phyloP scores from a whole-genome alignment of 176 grass and related monocot species.

The Aechmea fasciata region DNA sequence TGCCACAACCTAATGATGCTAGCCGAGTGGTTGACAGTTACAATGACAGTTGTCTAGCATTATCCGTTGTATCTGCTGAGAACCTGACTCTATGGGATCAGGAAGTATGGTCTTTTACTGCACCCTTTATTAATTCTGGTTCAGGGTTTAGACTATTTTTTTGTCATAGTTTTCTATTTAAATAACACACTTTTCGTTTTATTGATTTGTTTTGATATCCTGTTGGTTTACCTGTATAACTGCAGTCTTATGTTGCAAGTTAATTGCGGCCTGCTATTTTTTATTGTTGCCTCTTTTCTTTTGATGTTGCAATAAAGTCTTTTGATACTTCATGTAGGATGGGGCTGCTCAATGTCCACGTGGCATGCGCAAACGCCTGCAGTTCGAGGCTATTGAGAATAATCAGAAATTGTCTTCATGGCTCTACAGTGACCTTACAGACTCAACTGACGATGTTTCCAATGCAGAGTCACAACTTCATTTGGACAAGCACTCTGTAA shows the following conservation, averaged over 20 bases:
- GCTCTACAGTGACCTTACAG: neutral
- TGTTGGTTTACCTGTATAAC: neutral
- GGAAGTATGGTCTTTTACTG: neutral
- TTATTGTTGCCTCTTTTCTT: neutral
- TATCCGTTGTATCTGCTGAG: slow-evolving; percentile 2
- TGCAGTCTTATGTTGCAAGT: neutral
- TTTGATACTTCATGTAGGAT: slow-evolving; percentile 16
- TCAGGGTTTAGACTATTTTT: neutral
- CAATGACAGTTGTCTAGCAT: neutral
- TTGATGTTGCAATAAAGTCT: neutral
- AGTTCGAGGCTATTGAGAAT: slow-evolving; percentile 22
- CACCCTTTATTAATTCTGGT: neutral
- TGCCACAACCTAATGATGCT: slow-evolving; percentile 6
- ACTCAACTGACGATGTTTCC: neutral
- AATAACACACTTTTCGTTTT: no score
- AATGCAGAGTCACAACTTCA: slow-evolving; percentile 2
- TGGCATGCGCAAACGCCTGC: slow-evolving; percentile 23
- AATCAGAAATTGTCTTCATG: neutral
- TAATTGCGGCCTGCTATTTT: neutral
- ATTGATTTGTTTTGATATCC: neutral
- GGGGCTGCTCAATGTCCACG: slow-evolving; percentile 9
- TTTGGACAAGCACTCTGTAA: neutral
- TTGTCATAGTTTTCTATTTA: neutral
- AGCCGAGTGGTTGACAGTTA: neutral
- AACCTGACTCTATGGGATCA: slow-evolving; percentile 19